These are phyloP conservation scores for Rhipidocladum racemiflorum DNA, from an alignment of 176 grass and related monocot species.

Conservation along the genomic window DNA sequence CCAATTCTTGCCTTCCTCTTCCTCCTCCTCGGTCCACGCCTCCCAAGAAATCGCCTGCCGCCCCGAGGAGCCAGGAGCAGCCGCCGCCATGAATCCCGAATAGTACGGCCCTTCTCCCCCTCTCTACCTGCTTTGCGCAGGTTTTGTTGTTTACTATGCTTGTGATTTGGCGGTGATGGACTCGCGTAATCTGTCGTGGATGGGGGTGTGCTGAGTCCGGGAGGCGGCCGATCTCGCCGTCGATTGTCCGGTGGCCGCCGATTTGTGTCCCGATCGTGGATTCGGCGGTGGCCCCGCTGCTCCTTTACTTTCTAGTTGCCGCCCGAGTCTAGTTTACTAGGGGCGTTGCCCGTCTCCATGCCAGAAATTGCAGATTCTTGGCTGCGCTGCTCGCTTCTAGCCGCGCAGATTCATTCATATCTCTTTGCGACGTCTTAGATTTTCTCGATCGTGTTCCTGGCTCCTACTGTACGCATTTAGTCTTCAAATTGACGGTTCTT, in stretches of 20 bases:
- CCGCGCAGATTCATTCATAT: neutral
- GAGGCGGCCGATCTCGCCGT: constrained; percentile 27
- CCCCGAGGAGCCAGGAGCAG: neutral
- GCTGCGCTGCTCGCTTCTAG: neutral
- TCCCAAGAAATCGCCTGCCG: neutral
- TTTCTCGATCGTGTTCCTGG: neutral
- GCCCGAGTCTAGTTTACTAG: neutral
- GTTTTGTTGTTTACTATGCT: neutral
- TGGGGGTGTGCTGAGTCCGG: neutral
- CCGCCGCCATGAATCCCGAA: constrained; percentile 46
- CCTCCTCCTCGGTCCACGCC: neutral
- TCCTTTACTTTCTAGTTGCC: neutral
- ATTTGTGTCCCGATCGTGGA: constrained; percentile 13
- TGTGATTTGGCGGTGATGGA: neutral
- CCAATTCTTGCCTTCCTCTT: neutral
- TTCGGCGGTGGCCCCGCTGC: neutral
- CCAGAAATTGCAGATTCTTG: constrained; percentile 7
- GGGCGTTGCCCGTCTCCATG: neutral
- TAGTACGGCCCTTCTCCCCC: constrained; percentile 29
- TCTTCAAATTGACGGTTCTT: neutral
- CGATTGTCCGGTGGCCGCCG: neutral
- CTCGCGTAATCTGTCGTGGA: neutral
- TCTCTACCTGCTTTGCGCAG: neutral
- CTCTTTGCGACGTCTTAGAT: neutral
- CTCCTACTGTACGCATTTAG: neutral